Evolutionary conservation across 1,284 basidiomycete species (phyloP).

Genomic region (Farysia itapuensis): DNA sequence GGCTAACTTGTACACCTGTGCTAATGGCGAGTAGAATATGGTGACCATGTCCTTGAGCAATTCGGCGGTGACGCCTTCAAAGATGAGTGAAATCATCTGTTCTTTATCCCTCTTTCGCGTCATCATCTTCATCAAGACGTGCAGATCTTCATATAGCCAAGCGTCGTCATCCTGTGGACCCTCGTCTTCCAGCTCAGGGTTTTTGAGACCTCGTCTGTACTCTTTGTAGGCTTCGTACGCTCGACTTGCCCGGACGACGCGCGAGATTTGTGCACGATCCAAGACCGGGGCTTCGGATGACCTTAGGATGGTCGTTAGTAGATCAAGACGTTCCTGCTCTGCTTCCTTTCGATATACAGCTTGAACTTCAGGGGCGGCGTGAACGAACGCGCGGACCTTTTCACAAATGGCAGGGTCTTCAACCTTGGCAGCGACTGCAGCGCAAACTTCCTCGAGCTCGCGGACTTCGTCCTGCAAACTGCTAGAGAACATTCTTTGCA

Average conservation of each 20-base stretch:
- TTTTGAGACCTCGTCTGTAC: slow-evolving; percentile 40
- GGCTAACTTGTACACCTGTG: slow-evolving; percentile 95
- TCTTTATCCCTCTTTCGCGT: slow-evolving; percentile 80
- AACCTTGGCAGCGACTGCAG: slow-evolving; percentile 81
- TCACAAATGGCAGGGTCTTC: slow-evolving; percentile 84
- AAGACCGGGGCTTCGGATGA: slow-evolving; percentile 72
- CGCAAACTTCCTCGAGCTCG: slow-evolving; percentile 79
- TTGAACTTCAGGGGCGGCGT: slow-evolving; percentile 84
- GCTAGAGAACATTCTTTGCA: slow-evolving; percentile 84
- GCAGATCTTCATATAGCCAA: slow-evolving; percentile 59
- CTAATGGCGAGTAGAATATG: slow-evolving; percentile 97
- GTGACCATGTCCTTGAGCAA: slow-evolving; percentile 97
- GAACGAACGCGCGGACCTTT: slow-evolving; percentile 82
- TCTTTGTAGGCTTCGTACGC: slow-evolving; percentile 56
- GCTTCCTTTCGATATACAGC: slow-evolving; percentile 61
- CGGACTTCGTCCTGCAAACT: slow-evolving; percentile 86
- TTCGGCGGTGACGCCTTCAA: slow-evolving; percentile 93
- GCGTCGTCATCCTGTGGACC: slow-evolving; percentile 58
- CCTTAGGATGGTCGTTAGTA: slow-evolving; percentile 80
- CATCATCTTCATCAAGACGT: slow-evolving; percentile 51
- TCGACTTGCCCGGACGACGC: slow-evolving; percentile 49
- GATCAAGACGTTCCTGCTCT: slow-evolving; percentile 72
- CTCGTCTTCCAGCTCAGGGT: slow-evolving; percentile 67
- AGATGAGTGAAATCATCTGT: slow-evolving; percentile 87
- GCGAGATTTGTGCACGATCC: slow-evolving; percentile 42